Conservation (phyloP, 2,329 filamentous ascomycete genomes). For the Colletotrichum tanaceti region DNA sequence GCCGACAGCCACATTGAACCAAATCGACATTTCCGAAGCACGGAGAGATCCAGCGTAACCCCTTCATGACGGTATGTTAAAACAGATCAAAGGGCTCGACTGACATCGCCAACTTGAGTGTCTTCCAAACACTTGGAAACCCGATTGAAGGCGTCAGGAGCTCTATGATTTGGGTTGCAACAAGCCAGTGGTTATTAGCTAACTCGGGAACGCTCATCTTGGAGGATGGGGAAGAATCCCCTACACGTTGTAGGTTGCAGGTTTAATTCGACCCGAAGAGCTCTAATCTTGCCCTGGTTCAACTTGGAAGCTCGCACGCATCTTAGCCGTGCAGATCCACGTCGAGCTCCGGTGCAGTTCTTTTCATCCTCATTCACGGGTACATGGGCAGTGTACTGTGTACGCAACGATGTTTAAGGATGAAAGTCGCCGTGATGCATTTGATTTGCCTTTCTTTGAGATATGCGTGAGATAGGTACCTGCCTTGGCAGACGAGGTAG, state of each 20-base stretch:
- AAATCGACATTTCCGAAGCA: background rate
- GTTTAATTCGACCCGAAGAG: background rate
- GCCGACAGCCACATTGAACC: background rate
- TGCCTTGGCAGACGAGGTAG: too few species aligned
- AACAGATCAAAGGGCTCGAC: background rate
- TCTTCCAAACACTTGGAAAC: background rate
- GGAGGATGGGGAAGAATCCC: background rate
- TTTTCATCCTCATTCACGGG: background rate
- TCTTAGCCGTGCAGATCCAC: background rate
- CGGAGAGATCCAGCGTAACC: background rate
- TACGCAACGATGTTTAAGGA: background rate
- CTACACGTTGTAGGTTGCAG: background rate
- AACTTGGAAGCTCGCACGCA: background rate
- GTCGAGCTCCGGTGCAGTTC: background rate
- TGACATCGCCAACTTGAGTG: background rate
- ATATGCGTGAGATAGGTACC: too few species aligned
- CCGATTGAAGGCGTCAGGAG: background rate
- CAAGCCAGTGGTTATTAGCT: background rate
- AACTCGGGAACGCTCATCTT: background rate
- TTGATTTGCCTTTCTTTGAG: background rate
- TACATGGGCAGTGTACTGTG: background rate
- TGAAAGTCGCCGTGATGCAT: conserved; percentile 2
- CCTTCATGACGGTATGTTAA: background rate
- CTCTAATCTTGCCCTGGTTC: background rate
- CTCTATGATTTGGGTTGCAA: background rate